Base-by-base conservation (phyloP, 2,329 filamentous ascomycete species). In the Fusarium mundagurra region DNA sequence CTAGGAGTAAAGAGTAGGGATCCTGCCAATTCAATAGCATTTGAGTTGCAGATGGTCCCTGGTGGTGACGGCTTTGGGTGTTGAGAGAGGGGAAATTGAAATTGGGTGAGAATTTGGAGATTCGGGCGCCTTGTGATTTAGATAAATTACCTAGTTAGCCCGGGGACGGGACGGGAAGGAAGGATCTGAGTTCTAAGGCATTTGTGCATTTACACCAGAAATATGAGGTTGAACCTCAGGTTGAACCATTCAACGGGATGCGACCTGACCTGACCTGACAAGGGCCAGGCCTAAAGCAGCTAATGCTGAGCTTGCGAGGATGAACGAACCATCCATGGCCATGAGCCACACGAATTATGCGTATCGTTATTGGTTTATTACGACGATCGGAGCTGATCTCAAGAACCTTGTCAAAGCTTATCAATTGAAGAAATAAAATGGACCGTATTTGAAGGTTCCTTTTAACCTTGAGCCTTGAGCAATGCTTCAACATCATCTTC, bases 161-260 rank as follows among this genome's bases (percentile, higher is more conserved):
- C n/a, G 20, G n/a, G 64, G 45, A 58, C 39, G 34, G 45, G 34
- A 58, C 36, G 38, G 63, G 39, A 58, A 62, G 47, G 44, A 29
- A n/a, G 34, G 41, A 38, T 54, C 36, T 66, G 64, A 50, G 60
- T 71, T 64, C 55, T 76, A 69, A 79, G 77, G 77, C 77, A 79
- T 72, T 76, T 79, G 62, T 78, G 77, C 77, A 77, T 79, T 77
- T 77, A 69, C 73, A 78, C 76, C 75, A 76, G 77, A 78, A 77
- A 79, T 79, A 78, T 79, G 74, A 79, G 74, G 77, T 79, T 77
- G 66, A 71, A 72, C 61, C 51, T 72, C 61, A 65, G 65, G 64
- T 74, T 75, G 63, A 68, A 67, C 64, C 31, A 34, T 51, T 51
- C 48, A 34, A 51, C 45, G 59, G 43, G 16, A 44, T 44, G 16